Conservation (phyloP, 768 basidiomycete genomes). For the Lactifluus pinguis region DNA sequence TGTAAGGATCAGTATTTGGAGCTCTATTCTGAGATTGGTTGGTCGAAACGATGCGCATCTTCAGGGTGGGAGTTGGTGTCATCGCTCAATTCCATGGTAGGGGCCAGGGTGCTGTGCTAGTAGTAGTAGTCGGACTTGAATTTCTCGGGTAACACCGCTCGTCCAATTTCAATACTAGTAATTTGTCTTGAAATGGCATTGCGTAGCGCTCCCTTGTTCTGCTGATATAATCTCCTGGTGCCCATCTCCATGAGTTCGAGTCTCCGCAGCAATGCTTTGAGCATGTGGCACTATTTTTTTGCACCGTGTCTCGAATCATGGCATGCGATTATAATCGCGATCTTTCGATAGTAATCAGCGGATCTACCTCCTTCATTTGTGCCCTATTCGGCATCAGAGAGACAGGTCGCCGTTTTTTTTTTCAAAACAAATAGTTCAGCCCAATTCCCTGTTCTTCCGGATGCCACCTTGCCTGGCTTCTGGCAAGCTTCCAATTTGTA, state of each 20-base stretch:
- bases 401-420: too few relatives aligned
- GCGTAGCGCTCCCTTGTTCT: background rate
- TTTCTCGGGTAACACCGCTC: background rate
- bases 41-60: conserved; percentile 26
- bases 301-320: background rate
- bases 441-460: too few relatives aligned
- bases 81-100: background rate
- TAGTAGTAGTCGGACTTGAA: background rate
- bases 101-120: too few relatives aligned
- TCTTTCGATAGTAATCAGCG: too few relatives aligned
- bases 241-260: background rate
- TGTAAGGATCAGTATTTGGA: background rate
- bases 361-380: background rate
- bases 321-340: background rate
- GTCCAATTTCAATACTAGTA: too few relatives aligned
- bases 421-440: too few relatives aligned
- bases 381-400: background rate
- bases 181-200: too few relatives aligned
- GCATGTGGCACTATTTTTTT: background rate
- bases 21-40: background rate
- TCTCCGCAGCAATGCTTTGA: background rate
- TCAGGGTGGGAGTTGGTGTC: background rate
- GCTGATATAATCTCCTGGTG: background rate
- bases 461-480: too few relatives aligned
- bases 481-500: too few relatives aligned